phyloP scores from a whole-genome alignment of 1,284 basidiomycete species.

The Pyrrhoderma lamaoense region DNA sequence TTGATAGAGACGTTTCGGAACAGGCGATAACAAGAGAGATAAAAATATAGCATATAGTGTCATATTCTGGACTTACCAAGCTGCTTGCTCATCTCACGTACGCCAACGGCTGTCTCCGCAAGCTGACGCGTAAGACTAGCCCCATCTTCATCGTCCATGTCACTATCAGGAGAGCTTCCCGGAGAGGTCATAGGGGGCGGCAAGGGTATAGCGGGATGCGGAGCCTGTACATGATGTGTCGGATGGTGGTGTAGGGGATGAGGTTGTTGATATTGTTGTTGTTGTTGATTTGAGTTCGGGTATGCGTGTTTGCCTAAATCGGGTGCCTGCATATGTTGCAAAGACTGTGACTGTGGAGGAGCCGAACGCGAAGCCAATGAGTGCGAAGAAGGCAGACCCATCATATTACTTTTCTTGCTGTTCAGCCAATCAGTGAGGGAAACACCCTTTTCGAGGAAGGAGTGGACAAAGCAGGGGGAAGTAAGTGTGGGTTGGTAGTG shows the following conservation, averaged over 20 bases:
- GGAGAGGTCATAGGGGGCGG: conserved; percentile 11
- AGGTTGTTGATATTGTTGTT: too few relatives aligned
- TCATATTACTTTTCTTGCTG: conserved; percentile 29
- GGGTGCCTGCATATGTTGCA: too few relatives aligned
- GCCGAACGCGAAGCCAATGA: conserved; percentile 22
- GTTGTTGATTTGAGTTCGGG: not conserved
- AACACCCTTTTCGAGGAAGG: conserved; percentile 70
- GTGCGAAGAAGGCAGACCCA: conserved; percentile 12
- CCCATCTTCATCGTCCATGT: conserved; percentile 59
- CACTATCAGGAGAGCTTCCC: conserved; percentile 23
- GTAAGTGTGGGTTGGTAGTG: conserved; percentile 33
- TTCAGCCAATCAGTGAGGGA: conserved; percentile 66
- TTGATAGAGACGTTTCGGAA: too few relatives aligned
- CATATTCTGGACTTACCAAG: conserved; percentile 58
- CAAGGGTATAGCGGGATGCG: conserved; percentile 17
- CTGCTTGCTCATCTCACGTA: conserved; percentile 98
- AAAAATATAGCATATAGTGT: conserved; percentile 9
- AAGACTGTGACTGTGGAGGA: conserved; percentile 10
- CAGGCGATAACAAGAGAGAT: too few relatives aligned
- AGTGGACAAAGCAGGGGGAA: conserved; percentile 85
- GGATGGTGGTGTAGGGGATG: conserved; percentile 8
- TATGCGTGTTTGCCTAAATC: too few relatives aligned
- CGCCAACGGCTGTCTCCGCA: conserved; percentile 94
- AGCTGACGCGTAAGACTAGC: conserved; percentile 85
- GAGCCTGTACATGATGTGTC: conserved; percentile 6